A percentile compares a stretch with the other conserved stretches of the same genome.
Evolutionary conservation across 768 basidiomycete species (phyloP).

Genomic region (Boletus pseudo-olivaceus): DNA sequence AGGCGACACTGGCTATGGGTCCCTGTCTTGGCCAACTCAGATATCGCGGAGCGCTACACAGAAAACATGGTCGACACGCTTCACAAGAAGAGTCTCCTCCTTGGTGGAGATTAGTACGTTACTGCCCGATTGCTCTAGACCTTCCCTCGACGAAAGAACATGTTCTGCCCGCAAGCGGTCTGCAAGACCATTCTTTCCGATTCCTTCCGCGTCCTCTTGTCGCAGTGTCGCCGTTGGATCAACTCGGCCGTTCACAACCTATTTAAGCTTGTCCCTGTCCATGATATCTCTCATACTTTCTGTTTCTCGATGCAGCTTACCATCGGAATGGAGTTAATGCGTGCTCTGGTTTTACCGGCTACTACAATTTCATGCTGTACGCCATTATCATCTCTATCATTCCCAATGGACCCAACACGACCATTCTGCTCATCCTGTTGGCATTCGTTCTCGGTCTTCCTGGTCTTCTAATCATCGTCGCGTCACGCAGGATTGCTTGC

Average conservation of each 20-base stretch:
- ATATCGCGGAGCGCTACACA: conserved; percentile 97
- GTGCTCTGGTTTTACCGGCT: conserved; percentile 94
- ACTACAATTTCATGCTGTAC: conserved; percentile 94
- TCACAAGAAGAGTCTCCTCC: conserved; percentile 97
- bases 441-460: conserved; percentile 95
- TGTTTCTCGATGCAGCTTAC: conserved; percentile 99
- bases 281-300: conserved; percentile 99
- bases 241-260: conserved; percentile 99
- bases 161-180: conserved; percentile 98
- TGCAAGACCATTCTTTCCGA: conserved; percentile 99
- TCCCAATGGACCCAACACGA: conserved; percentile 70
- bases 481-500: conserved; percentile 90
- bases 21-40: conserved; percentile 96
- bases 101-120: conserved; percentile 99
- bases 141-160: conserved; percentile 98
- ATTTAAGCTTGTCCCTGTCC: conserved; percentile 89
- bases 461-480: conserved; percentile 92
- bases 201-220: conserved; percentile 89
- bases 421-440: conserved; percentile 89
- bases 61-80: conserved; percentile 99
- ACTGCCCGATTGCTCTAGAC: conserved; percentile 98
- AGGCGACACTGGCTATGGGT: conserved; percentile 96
- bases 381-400: conserved; percentile 69
- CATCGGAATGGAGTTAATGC: conserved; percentile 96
- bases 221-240: conserved; percentile 98